Evolutionary conservation across 805 yeast genomes (phyloP).

Genomic region (Lachancea sp.): DNA sequence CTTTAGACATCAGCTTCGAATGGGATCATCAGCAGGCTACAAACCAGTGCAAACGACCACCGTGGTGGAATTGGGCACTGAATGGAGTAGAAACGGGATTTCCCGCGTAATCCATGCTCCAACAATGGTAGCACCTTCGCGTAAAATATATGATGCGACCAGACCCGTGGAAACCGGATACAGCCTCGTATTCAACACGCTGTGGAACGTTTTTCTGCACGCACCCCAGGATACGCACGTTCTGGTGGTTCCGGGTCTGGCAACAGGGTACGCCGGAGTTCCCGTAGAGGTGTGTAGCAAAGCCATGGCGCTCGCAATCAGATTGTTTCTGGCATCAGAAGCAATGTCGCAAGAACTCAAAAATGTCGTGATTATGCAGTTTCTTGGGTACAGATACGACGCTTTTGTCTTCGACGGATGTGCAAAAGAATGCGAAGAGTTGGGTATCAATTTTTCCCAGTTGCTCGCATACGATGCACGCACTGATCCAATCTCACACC

Average conservation of each 20-base stretch:
- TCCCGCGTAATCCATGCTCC: slow-evolving; percentile 29
- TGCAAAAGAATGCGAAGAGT: slow-evolving; percentile 15
- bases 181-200: slow-evolving; percentile 26
- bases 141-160: slow-evolving; percentile 12
- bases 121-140: slow-evolving; percentile 27
- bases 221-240: slow-evolving; percentile 20
- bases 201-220: slow-evolving; percentile 22
- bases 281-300: slow-evolving; percentile 24
- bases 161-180: slow-evolving; percentile 20
- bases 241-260: slow-evolving; percentile 28
- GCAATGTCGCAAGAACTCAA: slow-evolving; percentile 18
- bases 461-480: slow-evolving; percentile 16
- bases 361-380: slow-evolving; percentile 26
- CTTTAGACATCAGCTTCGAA: slow-evolving; percentile 20
- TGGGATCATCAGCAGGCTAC: slow-evolving; percentile 12
- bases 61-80: slow-evolving; percentile 15
- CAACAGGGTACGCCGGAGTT: slow-evolving; percentile 31
- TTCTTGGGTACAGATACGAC: slow-evolving; percentile 19
- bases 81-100: slow-evolving; percentile 12
- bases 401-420: slow-evolving; percentile 18
- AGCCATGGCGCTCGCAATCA: slow-evolving; percentile 27
- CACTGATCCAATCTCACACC: slow-evolving; percentile 15
- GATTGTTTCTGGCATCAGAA: slow-evolving; percentile 13
- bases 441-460: slow-evolving; percentile 15
- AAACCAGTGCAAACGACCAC: slow-evolving; percentile 24